A percentile compares a stretch with the other conserved stretches of the same genome.
phyloP scores from a whole-genome alignment of 2,329 filamentous ascomycete genomes.

The Trichophyton verrucosum region DNA sequence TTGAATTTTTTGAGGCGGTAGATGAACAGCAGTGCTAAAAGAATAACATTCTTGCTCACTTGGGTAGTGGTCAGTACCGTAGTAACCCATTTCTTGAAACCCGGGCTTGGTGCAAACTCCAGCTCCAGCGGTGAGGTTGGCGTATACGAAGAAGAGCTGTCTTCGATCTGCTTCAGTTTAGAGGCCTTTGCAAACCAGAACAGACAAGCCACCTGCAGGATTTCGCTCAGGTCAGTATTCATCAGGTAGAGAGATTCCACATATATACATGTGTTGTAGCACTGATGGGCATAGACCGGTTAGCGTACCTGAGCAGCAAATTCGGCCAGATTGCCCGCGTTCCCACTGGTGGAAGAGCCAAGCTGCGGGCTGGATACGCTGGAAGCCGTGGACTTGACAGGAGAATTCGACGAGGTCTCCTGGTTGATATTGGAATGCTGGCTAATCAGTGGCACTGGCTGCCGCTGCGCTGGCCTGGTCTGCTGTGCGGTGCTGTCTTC shows the following conservation, averaged over 20 bases:
- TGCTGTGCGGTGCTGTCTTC: slow-evolving; percentile 13
- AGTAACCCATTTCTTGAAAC: slow-evolving; percentile 88
- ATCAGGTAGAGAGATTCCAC: not conserved
- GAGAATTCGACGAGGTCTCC: slow-evolving; percentile 11
- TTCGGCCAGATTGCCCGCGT: slow-evolving; percentile 64
- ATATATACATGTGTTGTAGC: slow-evolving; percentile 2
- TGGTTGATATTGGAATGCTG: not conserved
- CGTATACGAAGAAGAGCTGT: slow-evolving; percentile 33
- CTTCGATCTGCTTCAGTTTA: slow-evolving; percentile 64
- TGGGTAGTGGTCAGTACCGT: slow-evolving; percentile 86
- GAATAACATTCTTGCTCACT: slow-evolving; percentile 87
- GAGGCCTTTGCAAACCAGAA: slow-evolving; percentile 93
- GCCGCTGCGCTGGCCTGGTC: slow-evolving; percentile 15
- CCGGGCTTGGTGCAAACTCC: slow-evolving; percentile 62
- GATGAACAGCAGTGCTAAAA: slow-evolving; percentile 82
- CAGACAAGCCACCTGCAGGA: slow-evolving; percentile 69
- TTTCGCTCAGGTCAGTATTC: not conserved
- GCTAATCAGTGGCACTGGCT: slow-evolving; percentile 11
- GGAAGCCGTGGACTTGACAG: slow-evolving; percentile 22
- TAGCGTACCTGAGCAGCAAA: slow-evolving; percentile 64
- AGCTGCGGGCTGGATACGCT: slow-evolving; percentile 51
- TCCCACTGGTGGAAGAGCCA: slow-evolving; percentile 61
- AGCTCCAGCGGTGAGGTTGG: slow-evolving; percentile 45
- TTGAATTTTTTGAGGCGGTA: slow-evolving; percentile 87
- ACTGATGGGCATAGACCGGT: too few relatives aligned